A percentile compares a stretch with the other conserved stretches of the same genome.
These are phyloP conservation scores for Syncephalastrum racemosum DNA, from an alignment of 371 early-diverging fungal genomes.

Conservation along the genomic window DNA sequence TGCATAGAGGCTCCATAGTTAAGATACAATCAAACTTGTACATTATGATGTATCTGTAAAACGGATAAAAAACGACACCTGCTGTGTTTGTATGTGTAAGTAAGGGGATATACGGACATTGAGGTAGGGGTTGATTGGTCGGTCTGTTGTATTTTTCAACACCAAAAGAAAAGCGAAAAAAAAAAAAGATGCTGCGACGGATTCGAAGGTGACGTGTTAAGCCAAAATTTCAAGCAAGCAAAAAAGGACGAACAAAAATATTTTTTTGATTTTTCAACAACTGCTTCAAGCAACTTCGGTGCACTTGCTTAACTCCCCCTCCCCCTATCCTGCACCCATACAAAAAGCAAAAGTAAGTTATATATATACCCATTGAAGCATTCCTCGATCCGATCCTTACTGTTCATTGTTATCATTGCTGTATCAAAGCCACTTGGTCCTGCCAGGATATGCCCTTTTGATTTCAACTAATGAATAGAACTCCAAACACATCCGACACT, in stretches of 20 bases:
- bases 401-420: not conserved
- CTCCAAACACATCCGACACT: slow-evolving; percentile 34
- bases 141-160: no score
- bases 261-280: slow-evolving; percentile 7
- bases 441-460: slow-evolving; percentile 45
- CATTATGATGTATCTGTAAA: no score
- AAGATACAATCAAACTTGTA: no score
- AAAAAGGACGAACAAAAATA: slow-evolving; percentile 1
- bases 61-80: no score
- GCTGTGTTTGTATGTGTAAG: no score
- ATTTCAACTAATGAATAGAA: slow-evolving; percentile 47
- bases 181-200: no score
- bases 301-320: slow-evolving; percentile 11
- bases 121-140: no score
- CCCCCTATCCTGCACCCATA: slow-evolving; percentile 16
- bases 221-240: no score
- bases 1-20: no score
- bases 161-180: no score
- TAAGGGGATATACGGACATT: no score
- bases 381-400: not conserved
- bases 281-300: slow-evolving; percentile 9
- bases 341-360: slow-evolving; percentile 11
- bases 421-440: slow-evolving; percentile 23
- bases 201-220: no score
- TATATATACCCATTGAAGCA: not conserved